A percentile compares a stretch with the other conserved stretches of the same genome.
Conservation (phyloP, 768 basidiomycete species). For the Ramaria sp. region DNA sequence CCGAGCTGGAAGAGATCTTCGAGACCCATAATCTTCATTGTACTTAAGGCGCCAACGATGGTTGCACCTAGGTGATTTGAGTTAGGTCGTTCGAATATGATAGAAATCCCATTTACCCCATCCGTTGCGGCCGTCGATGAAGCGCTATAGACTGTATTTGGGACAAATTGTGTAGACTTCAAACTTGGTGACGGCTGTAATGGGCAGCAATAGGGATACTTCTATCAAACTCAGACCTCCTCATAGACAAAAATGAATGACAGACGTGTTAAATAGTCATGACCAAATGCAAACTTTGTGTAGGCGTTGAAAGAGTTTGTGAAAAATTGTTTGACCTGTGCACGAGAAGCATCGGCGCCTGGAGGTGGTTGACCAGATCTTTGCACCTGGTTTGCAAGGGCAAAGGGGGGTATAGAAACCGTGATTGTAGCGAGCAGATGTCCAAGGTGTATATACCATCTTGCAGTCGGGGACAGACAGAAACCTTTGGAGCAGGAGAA, state of each 20-base stretch:
- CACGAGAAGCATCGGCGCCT: constrained; percentile 24
- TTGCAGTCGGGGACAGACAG: no score
- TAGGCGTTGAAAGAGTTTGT: constrained; percentile 43
- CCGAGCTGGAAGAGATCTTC: constrained; percentile 47
- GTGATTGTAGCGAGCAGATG: background rate
- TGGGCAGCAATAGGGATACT: no score
- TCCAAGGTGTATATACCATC: no score
- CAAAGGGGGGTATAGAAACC: background rate
- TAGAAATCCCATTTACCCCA: constrained; percentile 27
- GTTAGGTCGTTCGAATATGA: background rate
- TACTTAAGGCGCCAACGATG: constrained; percentile 50
- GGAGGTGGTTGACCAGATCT: constrained; percentile 33
- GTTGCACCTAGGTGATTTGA: constrained; percentile 25
- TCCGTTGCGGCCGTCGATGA: constrained; percentile 25
- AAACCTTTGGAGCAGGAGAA: no score
- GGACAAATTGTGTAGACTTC: background rate
- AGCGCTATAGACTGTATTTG: constrained; percentile 19
- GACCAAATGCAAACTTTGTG: constrained; percentile 47
- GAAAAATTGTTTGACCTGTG: constrained; percentile 40
- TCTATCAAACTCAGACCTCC: no score
- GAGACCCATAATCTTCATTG: constrained; percentile 57
- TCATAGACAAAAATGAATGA: background rate
- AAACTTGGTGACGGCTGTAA: background rate
- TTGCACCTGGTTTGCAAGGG: constrained; percentile 28
- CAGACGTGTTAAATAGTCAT: constrained; percentile 43